Evolutionary conservation across 441 rosid genomes (phyloP).

Genomic region (Pelargonium fulgidum): DNA sequence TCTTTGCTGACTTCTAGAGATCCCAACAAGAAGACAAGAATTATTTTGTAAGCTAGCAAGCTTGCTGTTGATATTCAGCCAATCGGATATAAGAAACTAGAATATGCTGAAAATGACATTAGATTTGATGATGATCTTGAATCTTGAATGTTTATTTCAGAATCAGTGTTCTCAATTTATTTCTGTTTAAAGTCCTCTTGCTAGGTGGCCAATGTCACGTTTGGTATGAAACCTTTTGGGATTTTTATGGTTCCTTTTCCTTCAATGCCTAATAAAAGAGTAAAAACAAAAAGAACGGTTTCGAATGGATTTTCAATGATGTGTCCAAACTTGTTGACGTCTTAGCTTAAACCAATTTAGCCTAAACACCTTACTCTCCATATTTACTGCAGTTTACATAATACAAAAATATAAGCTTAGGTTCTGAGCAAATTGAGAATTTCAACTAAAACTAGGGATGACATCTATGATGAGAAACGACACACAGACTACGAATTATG

Average conservation of each 20-base stretch:
- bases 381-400: no score
- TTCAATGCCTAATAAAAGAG: conserved; percentile 6
- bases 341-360: no score
- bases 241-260: not conserved
- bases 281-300: not conserved
- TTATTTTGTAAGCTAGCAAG: conserved; percentile 1
- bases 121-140: conserved; percentile 6
- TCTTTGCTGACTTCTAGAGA: not conserved
- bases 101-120: not conserved
- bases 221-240: not conserved
- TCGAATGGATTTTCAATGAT: no score
- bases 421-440: no score
- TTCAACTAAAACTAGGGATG: no score
- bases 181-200: not conserved
- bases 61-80: not conserved
- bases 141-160: no score
- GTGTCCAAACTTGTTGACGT: no score
- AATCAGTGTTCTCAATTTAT: no score
- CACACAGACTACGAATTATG: no score
- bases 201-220: not conserved
- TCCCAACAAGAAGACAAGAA: conserved; percentile 5
- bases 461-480: no score
- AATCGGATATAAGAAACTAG: not conserved
- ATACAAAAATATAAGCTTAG: no score
- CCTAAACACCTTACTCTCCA: no score